Percentiles rank a stretch among this genome's conserved stretches.
Conservation (phyloP, 2,329 filamentous ascomycete genomes). For the Mariannaea sp. region DNA sequence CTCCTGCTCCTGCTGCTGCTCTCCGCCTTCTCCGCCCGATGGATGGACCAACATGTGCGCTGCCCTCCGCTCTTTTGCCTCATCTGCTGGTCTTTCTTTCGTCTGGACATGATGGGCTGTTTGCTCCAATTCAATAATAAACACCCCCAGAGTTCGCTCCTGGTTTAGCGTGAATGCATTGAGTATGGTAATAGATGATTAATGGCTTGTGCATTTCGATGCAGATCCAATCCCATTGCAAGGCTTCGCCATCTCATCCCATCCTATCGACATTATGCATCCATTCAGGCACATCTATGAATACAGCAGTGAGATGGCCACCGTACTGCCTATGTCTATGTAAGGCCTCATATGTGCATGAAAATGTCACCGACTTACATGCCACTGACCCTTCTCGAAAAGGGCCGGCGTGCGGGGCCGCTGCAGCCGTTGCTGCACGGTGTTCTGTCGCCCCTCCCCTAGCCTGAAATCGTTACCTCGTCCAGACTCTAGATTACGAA, state of each 20-base stretch:
- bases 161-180: no score
- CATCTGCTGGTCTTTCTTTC: not conserved
- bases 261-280: conserved; percentile 1
- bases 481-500: no score
- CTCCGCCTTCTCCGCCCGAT: conserved; percentile 1
- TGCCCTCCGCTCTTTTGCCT: conserved; percentile 5
- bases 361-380: conserved; percentile 15
- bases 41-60: not conserved
- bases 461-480: no score
- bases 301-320: not conserved
- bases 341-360: conserved; percentile 10
- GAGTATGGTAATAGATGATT: no score
- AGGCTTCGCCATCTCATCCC: conserved; percentile 1
- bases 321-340: no score
- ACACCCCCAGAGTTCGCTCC: no score
- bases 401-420: conserved; percentile 12
- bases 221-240: no score
- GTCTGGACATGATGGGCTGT: conserved; percentile 3
- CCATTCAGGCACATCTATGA: not conserved
- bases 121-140: no score
- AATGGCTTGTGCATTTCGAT: no score
- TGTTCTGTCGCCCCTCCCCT: not conserved
- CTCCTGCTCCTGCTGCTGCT: not conserved
- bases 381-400: conserved; percentile 9
- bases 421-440: conserved; percentile 6